Base-by-base conservation (phyloP, 2,329 filamentous ascomycete genomes). In the Ascochyta fabae region DNA sequence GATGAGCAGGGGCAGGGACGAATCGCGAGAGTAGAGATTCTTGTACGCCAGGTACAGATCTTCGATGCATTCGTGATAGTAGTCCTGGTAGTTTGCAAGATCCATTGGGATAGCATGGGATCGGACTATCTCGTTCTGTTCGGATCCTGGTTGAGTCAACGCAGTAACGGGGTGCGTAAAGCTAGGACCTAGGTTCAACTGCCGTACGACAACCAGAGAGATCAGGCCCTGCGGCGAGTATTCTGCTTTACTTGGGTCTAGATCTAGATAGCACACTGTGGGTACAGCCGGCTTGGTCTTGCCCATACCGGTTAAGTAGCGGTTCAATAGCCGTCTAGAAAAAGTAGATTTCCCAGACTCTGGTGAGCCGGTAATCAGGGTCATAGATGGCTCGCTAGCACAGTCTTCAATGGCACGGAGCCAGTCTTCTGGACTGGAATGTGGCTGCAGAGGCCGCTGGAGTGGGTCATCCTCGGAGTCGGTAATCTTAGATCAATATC, bases 231-330 rank as follows among this genome's bases (percentile, higher is more conserved):
- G 84, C 1, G 87, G 82, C 0, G 84, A 84, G 69, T 89, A 92
- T 68, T 93, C 90, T 3, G 90, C 89, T 66, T 92, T 90, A 0
- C 87, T 88, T 0, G 89, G 88, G 68, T 95, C 90, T 9, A 94
- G 79, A 64, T 95, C 91, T 6, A 95, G 80, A n/a, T 89, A 78
- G 50, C 80, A 82, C 24, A 88, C 78, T 45, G 74, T 77, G 31
- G 69, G 60, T 0, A 69, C 42, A 6, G 70, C 57, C 29, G 53
- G 60, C 15, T 66, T 64, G 1, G 49, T 62, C 39, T 67, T 73
- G 15, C 72, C 71, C 29, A 70, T 59, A 41, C 78, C 73, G 3
- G 86, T 88, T n/a, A 91, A 73, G 8, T 91, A 76, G 10, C 85
- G 83, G 66, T 93, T 93, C 8, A 82, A 76, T 2, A 93, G 77